phyloP scores from a whole-genome alignment of 495 filamentous ascomycete genomes.

The Neurospora africana region DNA sequence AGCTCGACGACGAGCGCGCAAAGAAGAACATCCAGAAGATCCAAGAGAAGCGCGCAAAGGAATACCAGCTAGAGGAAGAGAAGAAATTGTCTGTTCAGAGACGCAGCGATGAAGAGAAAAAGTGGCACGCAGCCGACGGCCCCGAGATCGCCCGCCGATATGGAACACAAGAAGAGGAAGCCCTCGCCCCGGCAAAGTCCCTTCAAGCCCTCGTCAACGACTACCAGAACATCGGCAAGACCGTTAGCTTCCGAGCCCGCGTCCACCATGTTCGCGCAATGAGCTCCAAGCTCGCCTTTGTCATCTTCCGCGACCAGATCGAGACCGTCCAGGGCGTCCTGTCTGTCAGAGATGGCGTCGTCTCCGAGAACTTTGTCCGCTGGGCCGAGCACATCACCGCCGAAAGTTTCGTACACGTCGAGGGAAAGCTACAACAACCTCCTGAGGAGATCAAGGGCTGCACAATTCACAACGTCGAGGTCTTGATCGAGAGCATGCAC shows the following conservation, averaged over 20 bases:
- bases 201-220: constrained; percentile 14
- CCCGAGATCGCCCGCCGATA: constrained; percentile 51
- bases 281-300: constrained; percentile 80
- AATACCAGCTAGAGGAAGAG: constrained; percentile 41
- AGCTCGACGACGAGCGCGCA: constrained; percentile 27
- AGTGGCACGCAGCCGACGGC: constrained; percentile 32
- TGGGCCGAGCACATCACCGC: constrained; percentile 69
- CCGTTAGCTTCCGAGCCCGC: constrained; percentile 70
- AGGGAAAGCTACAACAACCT: constrained; percentile 63
- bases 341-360: constrained; percentile 40
- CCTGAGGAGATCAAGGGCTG: constrained; percentile 70
- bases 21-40: constrained; percentile 41
- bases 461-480: constrained; percentile 62
- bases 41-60: constrained; percentile 40
- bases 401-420: constrained; percentile 72
- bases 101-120: constrained; percentile 36
- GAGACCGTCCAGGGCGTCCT: constrained; percentile 77
- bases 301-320: constrained; percentile 72
- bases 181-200: constrained; percentile 17
- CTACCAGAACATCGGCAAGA: constrained; percentile 42
- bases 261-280: constrained; percentile 76
- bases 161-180: constrained; percentile 37
- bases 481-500: constrained; percentile 72
- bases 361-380: constrained; percentile 79
- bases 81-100: constrained; percentile 34